These are phyloP conservation scores for Mercurialis annua DNA, from an alignment of 345 rosid species.

Conservation along the genomic window DNA sequence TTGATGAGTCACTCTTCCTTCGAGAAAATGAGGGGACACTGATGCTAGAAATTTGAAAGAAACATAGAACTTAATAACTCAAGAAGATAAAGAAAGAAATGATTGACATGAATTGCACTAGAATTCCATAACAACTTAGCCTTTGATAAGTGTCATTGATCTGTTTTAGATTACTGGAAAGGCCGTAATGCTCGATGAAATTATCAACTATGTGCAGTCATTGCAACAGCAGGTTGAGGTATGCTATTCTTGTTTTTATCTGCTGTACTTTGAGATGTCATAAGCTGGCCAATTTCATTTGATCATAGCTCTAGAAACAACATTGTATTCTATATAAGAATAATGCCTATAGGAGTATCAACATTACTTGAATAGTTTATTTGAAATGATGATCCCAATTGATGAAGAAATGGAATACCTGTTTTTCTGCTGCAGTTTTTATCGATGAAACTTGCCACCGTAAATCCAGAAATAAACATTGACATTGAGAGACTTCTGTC, in stretches of 20 bases:
- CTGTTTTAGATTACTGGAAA: constrained; percentile 81
- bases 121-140: too few relatives aligned
- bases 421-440: constrained; percentile 55
- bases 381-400: not conserved
- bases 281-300: not conserved
- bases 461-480: constrained; percentile 69
- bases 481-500: constrained; percentile 73
- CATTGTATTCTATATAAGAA: not conserved
- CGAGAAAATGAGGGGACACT: not conserved
- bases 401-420: constrained; percentile 7
- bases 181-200: constrained; percentile 98
- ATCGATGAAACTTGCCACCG: constrained; percentile 97
- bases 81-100: too few relatives aligned
- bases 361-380: not conserved
- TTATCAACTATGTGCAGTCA: constrained; percentile 95
- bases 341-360: not conserved
- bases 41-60: too few relatives aligned
- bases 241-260: constrained; percentile 24
- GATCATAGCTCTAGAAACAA: not conserved
- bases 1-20: not conserved
- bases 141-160: constrained; percentile 22
- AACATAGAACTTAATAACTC: too few relatives aligned
- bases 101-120: too few relatives aligned
- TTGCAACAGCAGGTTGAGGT: constrained; percentile 98
- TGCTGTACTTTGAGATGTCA: not conserved